phyloP scores from a whole-genome alignment of 805 yeast species.

The Metschnikowia sp. region DNA sequence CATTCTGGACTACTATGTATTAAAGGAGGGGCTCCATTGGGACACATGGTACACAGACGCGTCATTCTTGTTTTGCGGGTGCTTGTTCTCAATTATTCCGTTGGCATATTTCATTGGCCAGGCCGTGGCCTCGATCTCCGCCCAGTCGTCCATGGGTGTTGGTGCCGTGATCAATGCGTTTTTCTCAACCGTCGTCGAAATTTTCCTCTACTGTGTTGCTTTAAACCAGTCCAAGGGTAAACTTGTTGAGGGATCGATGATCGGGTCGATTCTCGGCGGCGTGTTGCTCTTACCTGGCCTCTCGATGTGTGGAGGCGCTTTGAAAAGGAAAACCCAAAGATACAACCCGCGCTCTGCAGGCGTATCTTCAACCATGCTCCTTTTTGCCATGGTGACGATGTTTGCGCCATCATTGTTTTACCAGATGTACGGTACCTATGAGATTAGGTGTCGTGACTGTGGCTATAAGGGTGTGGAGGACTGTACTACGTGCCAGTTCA shows the following conservation, averaged over 20 bases:
- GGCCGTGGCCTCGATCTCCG: conserved; percentile 98
- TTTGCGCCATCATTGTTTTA: conserved; percentile 89
- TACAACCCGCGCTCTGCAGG: conserved; percentile 97
- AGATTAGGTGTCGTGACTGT: conserved; percentile 67
- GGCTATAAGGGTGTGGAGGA: conserved; percentile 24
- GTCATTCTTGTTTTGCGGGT: conserved; percentile 63
- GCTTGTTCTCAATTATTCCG: conserved; percentile 84
- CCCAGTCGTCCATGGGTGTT: conserved; percentile 97
- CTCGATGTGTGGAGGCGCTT: conserved; percentile 97
- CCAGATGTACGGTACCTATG: conserved; percentile 86
- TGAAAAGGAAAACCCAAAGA: conserved; percentile 86
- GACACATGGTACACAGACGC: conserved; percentile 54
- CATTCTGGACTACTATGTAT: conserved; percentile 67
- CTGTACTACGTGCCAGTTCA: conserved; percentile 72
- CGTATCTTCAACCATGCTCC: conserved; percentile 91
- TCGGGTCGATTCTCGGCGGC: conserved; percentile 91
- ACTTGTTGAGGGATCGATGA: conserved; percentile 92
- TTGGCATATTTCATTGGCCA: conserved; percentile 96
- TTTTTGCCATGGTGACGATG: conserved; percentile 87
- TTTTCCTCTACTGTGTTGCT: conserved; percentile 89
- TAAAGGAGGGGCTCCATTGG: conserved; percentile 44
- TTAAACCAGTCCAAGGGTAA: conserved; percentile 78
- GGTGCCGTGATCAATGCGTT: conserved; percentile 98
- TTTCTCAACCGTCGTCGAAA: conserved; percentile 93
- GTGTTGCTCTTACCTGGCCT: conserved; percentile 88